Percentiles rank a stretch among this genome's conserved stretches.
phyloP scores from a whole-genome alignment of 257 asterid species.

The Hygrophila difformis region DNA sequence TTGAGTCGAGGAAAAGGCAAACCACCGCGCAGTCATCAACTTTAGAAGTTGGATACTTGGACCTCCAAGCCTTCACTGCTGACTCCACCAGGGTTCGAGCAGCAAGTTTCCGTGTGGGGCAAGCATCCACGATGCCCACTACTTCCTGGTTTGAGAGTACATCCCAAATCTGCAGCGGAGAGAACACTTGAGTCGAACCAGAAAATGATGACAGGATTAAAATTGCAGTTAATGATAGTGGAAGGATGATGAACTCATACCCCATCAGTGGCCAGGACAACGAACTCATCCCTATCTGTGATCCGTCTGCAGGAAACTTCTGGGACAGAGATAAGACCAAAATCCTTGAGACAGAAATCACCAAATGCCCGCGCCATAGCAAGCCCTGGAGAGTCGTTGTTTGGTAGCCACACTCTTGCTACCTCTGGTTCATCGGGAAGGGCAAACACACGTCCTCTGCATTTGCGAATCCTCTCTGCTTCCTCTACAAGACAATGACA shows the following conservation, averaged over 20 bases:
- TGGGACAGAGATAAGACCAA: conserved; percentile 78
- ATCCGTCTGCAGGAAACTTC: conserved; percentile 61
- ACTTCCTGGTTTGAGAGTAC: conserved; percentile 83
- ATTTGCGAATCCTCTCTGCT: conserved; percentile 77
- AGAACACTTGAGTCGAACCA: not conserved
- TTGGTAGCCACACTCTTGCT: conserved; percentile 83
- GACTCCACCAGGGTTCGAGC: conserved; percentile 55
- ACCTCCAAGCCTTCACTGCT: conserved; percentile 68
- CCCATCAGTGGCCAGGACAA: conserved; percentile 85
- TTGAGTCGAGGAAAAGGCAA: conserved; percentile 67
- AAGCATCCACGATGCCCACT: conserved; percentile 46
- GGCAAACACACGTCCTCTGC: conserved; percentile 78
- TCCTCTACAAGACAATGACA: conserved; percentile 38
- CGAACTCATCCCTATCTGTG: conserved; percentile 63
- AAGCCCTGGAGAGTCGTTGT: conserved; percentile 77
- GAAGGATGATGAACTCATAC: conserved; percentile 23
- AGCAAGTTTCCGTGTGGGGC: conserved; percentile 46
- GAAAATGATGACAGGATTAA: not conserved
- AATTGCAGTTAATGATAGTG: not conserved
- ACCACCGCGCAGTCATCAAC: conserved; percentile 80
- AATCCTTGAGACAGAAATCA: conserved; percentile 85
- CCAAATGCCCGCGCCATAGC: conserved; percentile 98
- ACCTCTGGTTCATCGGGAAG: conserved; percentile 82
- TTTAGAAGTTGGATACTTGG: conserved; percentile 72
- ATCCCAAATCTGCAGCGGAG: conserved; percentile 61